Evolutionary conservation across 371 early-diverging fungal genomes (phyloP).

Genomic region (Mucor indicus): DNA sequence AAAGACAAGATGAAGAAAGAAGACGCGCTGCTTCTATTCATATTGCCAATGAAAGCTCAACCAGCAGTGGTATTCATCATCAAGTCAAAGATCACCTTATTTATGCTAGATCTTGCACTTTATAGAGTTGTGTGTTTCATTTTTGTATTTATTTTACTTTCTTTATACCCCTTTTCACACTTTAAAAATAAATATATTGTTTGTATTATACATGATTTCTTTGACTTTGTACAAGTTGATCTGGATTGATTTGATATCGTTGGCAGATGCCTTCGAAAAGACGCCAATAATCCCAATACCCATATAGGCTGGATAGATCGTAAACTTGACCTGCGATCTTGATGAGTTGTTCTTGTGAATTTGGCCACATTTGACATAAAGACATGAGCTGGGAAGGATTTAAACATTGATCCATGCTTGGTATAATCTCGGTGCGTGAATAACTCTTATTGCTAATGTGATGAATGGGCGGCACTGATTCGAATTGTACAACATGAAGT

Average conservation of each 20-base stretch:
- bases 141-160: background rate
- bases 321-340: conserved; percentile 25
- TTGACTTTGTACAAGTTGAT: conserved; percentile 11
- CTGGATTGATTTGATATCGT: conserved; percentile 28
- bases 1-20: conserved; percentile 24
- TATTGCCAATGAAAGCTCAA: background rate
- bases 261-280: conserved; percentile 39
- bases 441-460: background rate
- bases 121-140: conserved; percentile 2
- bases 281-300: conserved; percentile 44
- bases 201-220: background rate
- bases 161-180: background rate
- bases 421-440: background rate
- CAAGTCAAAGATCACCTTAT: conserved; percentile 10
- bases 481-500: conserved; percentile 10
- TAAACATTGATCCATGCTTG: background rate
- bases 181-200: no score
- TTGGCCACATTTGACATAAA: conserved; percentile 25
- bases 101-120: conserved; percentile 18
- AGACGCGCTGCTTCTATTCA: conserved; percentile 20
- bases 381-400: conserved; percentile 29
- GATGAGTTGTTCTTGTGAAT: conserved; percentile 13
- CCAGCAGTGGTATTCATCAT: conserved; percentile 4
- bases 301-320: conserved; percentile 29
- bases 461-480: background rate